Evolutionary conservation across 331 rosid species (phyloP), one percentile per base, ranked within the genome.

Genomic region (Quercus lobata): DNA sequence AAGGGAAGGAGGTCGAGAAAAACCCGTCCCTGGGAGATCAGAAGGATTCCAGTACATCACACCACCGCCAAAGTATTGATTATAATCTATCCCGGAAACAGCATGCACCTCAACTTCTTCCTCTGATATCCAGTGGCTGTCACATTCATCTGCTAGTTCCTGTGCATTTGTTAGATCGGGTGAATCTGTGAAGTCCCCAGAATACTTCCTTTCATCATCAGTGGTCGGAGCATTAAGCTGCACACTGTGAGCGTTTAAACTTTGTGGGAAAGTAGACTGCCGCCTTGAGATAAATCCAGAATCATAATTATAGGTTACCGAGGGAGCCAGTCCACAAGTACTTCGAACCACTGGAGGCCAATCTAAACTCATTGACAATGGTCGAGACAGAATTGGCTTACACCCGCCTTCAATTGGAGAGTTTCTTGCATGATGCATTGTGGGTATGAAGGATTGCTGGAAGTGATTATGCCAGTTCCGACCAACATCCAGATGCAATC

Each of bases 11-110:
- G 99, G 97, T 37, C 98, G 93, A 66, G 99, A 96, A 88, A 96
- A 93, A 76, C 97, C 98, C 15, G 89, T 79, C 77, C 92, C 94
- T 29, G 95, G 91, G 84, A 87, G 84, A 70, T 96, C 99, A 73
- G 99, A 91, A 88, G 99, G 86, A 79, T 93, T 84, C 99, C 99
- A 96, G 83, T 96, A 96, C 99, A 96, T 96, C 71, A 93, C 88
- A 71, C 99, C 99, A 46, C 94, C 97, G 21, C 99, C 99, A 84
- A 96, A 96, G 83, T 90, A 86, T 78, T 96, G 96, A 88, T 91
- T 96, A 85, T 91, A 93, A 83, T 93, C 99, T 69, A 83, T 78
- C 78, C 97, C 95, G 71, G 97, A 83, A 84, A 95, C 91, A 76
- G 97, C 88, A 87, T 96, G 99, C 81, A 96, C 89, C 88, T 96